A percentile compares a stretch with the other conserved stretches of the same genome.
Conservation (phyloP, 2,329 filamentous ascomycete species). For the Annulohypoxylon truncatum region DNA sequence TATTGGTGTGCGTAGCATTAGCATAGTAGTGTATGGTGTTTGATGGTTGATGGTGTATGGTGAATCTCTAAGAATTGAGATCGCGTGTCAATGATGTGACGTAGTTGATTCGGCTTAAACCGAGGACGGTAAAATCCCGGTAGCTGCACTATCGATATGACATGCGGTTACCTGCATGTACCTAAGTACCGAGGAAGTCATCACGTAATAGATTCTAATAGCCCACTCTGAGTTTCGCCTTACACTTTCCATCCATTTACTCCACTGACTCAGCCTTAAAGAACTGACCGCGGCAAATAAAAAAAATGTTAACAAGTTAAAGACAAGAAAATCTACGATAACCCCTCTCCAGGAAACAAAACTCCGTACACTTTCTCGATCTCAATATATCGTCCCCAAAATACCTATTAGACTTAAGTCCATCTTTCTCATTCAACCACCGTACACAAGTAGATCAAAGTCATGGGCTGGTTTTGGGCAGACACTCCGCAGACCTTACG, state of each 20-base stretch:
- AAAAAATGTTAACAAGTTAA: slow-evolving; percentile 26
- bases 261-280: slow-evolving; percentile 26
- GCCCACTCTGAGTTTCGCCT: neutral
- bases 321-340: slow-evolving; percentile 13
- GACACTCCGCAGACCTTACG: slow-evolving; percentile 55
- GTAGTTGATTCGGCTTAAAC: slow-evolving; percentile 24
- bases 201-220: slow-evolving; percentile 1
- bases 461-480: slow-evolving; percentile 75
- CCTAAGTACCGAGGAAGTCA: neutral
- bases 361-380: neutral
- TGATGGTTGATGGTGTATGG: neutral
- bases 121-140: slow-evolving; percentile 5
- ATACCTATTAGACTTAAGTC: neutral
- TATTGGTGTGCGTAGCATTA: slow-evolving; percentile 12
- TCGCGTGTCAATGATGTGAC: slow-evolving; percentile 24
- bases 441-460: slow-evolving; percentile 1
- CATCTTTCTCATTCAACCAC: neutral
- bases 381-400: neutral
- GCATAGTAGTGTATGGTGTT: no score
- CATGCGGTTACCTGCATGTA: neutral
- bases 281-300: slow-evolving; percentile 33
- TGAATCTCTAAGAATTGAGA: neutral
- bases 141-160: neutral
- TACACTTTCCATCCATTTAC: neutral
- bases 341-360: neutral